phyloP scores from a whole-genome alignment of 2,329 filamentous ascomycete species.

The Sporothrix euskadiensis region DNA sequence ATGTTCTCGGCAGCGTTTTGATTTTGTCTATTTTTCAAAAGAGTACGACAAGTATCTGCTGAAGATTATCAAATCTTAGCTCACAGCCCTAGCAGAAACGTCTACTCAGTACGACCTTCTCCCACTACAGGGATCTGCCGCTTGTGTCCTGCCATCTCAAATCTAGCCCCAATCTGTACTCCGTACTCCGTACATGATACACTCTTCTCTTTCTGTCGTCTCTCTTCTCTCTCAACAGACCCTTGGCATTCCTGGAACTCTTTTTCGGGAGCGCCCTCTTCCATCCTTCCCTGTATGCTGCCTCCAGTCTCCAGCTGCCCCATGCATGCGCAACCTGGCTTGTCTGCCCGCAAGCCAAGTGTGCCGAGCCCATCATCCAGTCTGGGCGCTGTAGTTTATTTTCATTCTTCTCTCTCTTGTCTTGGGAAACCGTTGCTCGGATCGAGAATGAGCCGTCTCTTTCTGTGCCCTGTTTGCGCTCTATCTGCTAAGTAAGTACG shows the following conservation, averaged over 20 bases:
- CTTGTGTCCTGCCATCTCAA: conserved; percentile 14
- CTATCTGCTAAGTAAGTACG: too few relatives aligned
- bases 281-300: not conserved
- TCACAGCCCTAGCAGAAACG: not conserved
- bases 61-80: not conserved
- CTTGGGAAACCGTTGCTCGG: conserved; percentile 13
- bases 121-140: not conserved
- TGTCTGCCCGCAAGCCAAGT: not conserved
- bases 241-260: conserved; percentile 10
- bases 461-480: not conserved
- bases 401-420: not conserved
- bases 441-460: conserved; percentile 16
- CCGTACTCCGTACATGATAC: too few relatives aligned
- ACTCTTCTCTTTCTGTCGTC: not conserved
- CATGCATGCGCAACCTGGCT: conserved; percentile 3
- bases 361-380: not conserved
- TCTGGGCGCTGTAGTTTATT: not conserved
- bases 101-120: not conserved
- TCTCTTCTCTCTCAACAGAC: not conserved
- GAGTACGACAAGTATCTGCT: not conserved
- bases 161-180: not conserved
- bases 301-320: not conserved
- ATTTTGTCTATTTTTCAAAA: not conserved
- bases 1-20: not conserved
- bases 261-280: conserved; percentile 23